Base-by-base conservation (phyloP, 1,284 basidiomycete species). In the Ceratobasidium sp. region DNA sequence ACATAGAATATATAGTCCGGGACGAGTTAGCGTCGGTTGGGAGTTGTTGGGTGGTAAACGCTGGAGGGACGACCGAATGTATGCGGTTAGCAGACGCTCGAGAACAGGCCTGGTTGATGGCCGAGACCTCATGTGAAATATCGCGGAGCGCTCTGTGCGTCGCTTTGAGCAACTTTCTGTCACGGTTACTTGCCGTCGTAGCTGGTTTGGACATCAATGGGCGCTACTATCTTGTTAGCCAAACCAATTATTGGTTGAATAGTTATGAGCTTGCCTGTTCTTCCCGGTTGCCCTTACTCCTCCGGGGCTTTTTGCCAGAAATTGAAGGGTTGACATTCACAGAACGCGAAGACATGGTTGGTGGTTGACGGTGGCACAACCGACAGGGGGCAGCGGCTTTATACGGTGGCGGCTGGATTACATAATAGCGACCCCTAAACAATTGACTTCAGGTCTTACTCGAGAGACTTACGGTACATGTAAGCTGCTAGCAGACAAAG, bases 71-170 rank as follows among this genome's bases (percentile, higher is more conserved):
- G 17, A 4, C 27, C 45, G 45, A 48, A 64, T 64, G 62, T 64
- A 64, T 64, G 62, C 62, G 62, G 62, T 48, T 11, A 44, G 44
- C 2, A 45, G 44, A 6, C 15, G 62, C 22, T 22, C n/a, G 36
- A 17, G 29, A 47, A 48, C 36, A 29, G 6, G 62, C 17, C 8
- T 31, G 15, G 27, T 45, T 64, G 17, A 11, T 64, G 11, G 24
- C 5, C 22, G 45, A 64, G 9, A 45, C 44, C 22, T 45, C 45
- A 5, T 4, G 27, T 24, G 62, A 64, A 27, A 45, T 64, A 15
- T 50, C 45, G 24, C 22, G 47, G 29, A 56, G 54, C 22, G 24
- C 54, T 8, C 31, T 29, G 29, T 29, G 54, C 17, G 54, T 56
- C 7, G 54, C 27, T 15, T 29, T 8, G 22, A 31, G 54, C 31